Percentiles rank a stretch among this genome's conserved stretches.
Conservation (phyloP, 2,329 filamentous ascomycete species). For the Xylaria sp. region DNA sequence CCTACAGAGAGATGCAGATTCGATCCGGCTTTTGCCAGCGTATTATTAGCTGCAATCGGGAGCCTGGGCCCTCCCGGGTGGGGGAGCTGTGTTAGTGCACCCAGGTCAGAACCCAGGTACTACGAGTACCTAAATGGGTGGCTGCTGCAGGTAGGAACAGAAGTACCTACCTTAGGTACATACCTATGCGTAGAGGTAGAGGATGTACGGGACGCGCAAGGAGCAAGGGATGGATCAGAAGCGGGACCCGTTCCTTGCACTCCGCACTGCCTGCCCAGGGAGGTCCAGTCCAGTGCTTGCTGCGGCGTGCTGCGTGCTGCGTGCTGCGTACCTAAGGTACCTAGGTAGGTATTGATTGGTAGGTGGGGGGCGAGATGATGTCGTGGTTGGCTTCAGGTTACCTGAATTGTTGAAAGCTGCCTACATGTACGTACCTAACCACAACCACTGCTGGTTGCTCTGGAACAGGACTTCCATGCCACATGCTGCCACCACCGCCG, state of each 20-base stretch:
- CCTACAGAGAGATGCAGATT: slow-evolving; percentile 15
- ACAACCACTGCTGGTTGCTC: slow-evolving; percentile 20
- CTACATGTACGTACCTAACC: slow-evolving; percentile 11
- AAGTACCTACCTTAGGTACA: slow-evolving; percentile 1
- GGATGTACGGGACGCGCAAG: background rate
- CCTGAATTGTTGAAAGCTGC: slow-evolving; percentile 1
- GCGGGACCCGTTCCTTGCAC: slow-evolving; percentile 13
- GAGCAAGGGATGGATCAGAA: background rate
- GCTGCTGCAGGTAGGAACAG: background rate
- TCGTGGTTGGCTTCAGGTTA: slow-evolving; percentile 25
- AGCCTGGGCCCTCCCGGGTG: background rate
- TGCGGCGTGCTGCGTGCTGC: too few species aligned
- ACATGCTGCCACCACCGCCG: background rate
- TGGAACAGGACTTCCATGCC: slow-evolving; percentile 9
- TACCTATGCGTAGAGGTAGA: background rate
- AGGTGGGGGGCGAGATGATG: slow-evolving; percentile 29
- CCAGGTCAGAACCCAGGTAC: background rate
- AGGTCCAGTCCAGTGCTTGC: background rate
- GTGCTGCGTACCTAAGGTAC: background rate
- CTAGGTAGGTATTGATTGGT: too few species aligned
- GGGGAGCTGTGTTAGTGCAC: background rate
- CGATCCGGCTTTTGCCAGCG: slow-evolving; percentile 21
- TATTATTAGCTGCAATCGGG: slow-evolving; percentile 15
- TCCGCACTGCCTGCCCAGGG: slow-evolving; percentile 5
- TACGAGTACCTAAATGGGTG: background rate